phyloP scores from a whole-genome alignment of 345 rosid genomes.

The Eucalyptus caleyi region DNA sequence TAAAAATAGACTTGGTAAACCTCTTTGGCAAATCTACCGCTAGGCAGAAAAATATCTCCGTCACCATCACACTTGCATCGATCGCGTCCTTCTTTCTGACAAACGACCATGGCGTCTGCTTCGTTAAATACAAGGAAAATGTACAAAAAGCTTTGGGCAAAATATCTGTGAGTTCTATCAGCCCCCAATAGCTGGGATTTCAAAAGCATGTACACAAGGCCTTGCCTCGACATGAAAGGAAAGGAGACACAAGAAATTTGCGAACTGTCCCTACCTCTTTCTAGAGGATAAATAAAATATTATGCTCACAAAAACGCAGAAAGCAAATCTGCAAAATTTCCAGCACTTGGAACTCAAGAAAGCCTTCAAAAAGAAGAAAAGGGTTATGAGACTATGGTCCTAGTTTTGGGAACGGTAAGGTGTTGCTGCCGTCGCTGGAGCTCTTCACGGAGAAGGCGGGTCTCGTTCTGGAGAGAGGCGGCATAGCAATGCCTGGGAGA shows the following conservation, averaged over 20 bases:
- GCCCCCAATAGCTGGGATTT: neutral
- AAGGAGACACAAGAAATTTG: neutral
- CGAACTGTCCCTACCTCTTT: neutral
- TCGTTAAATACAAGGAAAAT: neutral
- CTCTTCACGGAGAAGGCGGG: conserved; percentile 14
- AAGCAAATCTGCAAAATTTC: neutral
- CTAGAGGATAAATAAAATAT: neutral
- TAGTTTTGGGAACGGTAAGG: neutral
- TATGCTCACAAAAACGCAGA: neutral
- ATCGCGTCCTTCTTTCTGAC: neutral
- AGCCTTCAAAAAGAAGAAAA: neutral
- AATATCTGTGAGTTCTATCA: neutral
- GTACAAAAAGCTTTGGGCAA: neutral
- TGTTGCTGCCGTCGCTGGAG: conserved; percentile 10
- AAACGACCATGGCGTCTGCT: neutral
- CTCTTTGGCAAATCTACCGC: neutral
- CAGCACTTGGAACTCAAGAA: neutral
- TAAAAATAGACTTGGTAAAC: neutral
- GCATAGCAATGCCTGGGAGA: conserved; percentile 20
- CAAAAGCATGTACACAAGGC: neutral
- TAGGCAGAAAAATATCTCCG: neutral
- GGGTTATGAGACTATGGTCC: neutral
- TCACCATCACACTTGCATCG: neutral
- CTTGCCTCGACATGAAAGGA: neutral
- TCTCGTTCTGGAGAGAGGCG: conserved; percentile 8